Evolutionary conservation across 106 monocot species (phyloP), one percentile per base, ranked within the genome.

Genomic region (Platanthera guangdongensis): DNA sequence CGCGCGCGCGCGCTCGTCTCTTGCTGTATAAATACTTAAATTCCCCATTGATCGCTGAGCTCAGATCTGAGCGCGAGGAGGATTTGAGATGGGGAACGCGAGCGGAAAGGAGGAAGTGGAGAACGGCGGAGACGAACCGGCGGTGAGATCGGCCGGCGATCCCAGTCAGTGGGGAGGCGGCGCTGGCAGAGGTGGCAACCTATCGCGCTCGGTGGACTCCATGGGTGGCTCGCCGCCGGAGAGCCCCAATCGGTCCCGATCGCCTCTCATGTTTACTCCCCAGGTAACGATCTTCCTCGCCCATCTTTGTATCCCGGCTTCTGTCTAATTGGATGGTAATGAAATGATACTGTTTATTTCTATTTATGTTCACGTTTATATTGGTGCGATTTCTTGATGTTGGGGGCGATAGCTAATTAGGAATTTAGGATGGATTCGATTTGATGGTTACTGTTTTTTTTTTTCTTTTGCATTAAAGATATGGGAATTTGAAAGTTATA

Each of bases 251-350:
- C 82, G 85, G 14, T 85, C 83, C 49, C 78, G 63, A 63, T 79
- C 87, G 0, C 90, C 90, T 30, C 83, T 87, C 76, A 81, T 90
- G 85, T 90, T 87, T 65, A 79, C 80, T 9, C 87, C 90, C 6
- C 90, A 88, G 87, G 90, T 88, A 47, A 57, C n/a, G 15, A 19
- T 51, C 19, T 19, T 15, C 21, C 48, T 46, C 70, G 16, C 48
- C n/a, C n/a, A 21, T 12, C 21, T 12, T 68, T 45, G 30, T 39
- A 47, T 70, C n/a, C 12, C n/a, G 18, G 14, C 51, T 49, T 1
- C 12, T 7, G 50, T 19, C 18, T 12, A 46, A 48, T 48, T 71
- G 13, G 48, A 67, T 67, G 10, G 3, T 30, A 13, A 22, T 70
- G 70, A 70, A 48, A 47, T 70, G 7, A 48, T 47, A 2, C 15